Evolutionary conservation across 345 rosid species (phyloP), one percentile per base, ranked within the genome.

Genomic region (Citrus sinensis): DNA sequence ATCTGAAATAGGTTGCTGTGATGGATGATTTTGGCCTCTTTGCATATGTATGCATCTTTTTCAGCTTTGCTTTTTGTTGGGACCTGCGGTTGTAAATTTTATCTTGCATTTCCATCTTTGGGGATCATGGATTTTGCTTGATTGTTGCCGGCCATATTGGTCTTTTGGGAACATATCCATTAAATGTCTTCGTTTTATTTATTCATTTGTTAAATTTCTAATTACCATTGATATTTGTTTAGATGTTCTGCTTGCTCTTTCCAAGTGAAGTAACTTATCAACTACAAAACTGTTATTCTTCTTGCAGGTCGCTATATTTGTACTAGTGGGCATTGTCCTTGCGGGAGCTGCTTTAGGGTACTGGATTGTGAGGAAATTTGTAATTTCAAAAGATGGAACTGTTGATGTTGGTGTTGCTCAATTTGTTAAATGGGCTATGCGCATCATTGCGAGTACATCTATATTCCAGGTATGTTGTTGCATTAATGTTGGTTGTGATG

Each of bases 381-480:
- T 94, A 27, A 86, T 96, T 35, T 85, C 90, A 19, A 86, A 90
- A 78, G 95, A 92, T 78, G 98, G 98, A 76, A 87, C 83, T 68
- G 99, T 96, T 73, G 95, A 92, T 81, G 88, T 76, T 62, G 90
- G 90, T 77, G 87, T 94, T 62, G 97, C 98, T 17, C 92, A 90
- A 76, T 96, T 96, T 81, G 94, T 94, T 75, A 96, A 92, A 89
- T 94, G 98, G 97, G 92, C 97, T 19, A 92, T 91, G 91, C 90
- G 97, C 59, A 78, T 90, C 46, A 22, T 94, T 83, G 98, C 92
- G n/a, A 82, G 90, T 29, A 83, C 90, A 1, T 87, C 90, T 70
- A 89, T 96, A 79, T 86, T 92, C 62, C 97, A 92, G 97, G 98
- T 92, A 46, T 64, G 73, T 66, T 40, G 77, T 27, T 34, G 27